Evolutionary conservation across 805 yeast species (phyloP).

Genomic region (Saccharomyces eubayanus): DNA sequence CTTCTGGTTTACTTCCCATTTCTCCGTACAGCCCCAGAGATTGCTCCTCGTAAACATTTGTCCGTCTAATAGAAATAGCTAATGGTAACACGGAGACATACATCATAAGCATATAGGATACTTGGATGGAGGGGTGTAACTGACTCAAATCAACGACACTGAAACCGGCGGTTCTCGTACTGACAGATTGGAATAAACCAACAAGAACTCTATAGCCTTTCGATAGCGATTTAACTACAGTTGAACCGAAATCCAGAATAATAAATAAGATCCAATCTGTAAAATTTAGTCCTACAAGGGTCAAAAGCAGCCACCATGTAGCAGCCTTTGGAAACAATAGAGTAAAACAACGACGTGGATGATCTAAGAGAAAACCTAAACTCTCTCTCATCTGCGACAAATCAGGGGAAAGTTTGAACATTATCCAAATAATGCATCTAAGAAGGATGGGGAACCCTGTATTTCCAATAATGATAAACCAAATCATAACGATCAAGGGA

Average conservation of each 20-base stretch:
- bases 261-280: slow-evolving; percentile 76
- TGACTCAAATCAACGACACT: slow-evolving; percentile 57
- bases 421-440: slow-evolving; percentile 73
- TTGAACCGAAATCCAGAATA: slow-evolving; percentile 58
- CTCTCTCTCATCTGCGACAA: slow-evolving; percentile 62
- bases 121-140: slow-evolving; percentile 86
- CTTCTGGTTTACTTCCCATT: slow-evolving; percentile 21
- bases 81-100: slow-evolving; percentile 92
- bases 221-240: slow-evolving; percentile 45
- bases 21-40: slow-evolving; percentile 80
- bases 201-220: slow-evolving; percentile 64
- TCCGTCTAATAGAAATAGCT: slow-evolving; percentile 92
- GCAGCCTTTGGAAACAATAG: slow-evolving; percentile 84
- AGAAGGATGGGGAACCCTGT: slow-evolving; percentile 87
- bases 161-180: slow-evolving; percentile 93
- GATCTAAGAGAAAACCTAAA: slow-evolving; percentile 78
- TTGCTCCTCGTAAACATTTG: slow-evolving; percentile 96
- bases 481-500: slow-evolving; percentile 51
- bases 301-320: slow-evolving; percentile 87
- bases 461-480: slow-evolving; percentile 83
- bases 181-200: slow-evolving; percentile 84
- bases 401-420: slow-evolving; percentile 59
- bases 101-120: slow-evolving; percentile 94
- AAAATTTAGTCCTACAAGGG: slow-evolving; percentile 62
- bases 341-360: slow-evolving; percentile 95